A percentile compares a stretch with the other conserved stretches of the same genome.
These are phyloP conservation scores for Circinella minor DNA, from an alignment of 371 early-diverging fungal species.

Conservation along the genomic window DNA sequence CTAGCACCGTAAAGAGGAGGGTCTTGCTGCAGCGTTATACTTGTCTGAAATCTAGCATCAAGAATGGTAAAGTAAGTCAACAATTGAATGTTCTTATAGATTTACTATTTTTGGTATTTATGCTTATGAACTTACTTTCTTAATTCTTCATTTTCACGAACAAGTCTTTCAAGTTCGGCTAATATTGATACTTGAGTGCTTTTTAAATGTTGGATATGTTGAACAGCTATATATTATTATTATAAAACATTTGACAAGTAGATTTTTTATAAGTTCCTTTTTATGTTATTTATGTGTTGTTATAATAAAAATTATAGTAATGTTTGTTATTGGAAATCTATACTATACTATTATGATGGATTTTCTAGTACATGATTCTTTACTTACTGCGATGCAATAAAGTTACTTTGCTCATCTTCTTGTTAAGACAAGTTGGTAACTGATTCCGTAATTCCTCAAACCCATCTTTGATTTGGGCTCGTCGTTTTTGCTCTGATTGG, in stretches of 20 bases:
- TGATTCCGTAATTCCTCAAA: conserved; percentile 45
- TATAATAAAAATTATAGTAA: no score
- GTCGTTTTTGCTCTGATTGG: conserved; percentile 51
- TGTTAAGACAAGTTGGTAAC: conserved; percentile 40
- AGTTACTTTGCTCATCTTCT: conserved; percentile 47
- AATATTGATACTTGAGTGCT: conserved; percentile 30
- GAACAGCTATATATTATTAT: conserved; percentile 26
- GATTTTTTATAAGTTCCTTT: not conserved
- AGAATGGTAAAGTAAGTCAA: not conserved
- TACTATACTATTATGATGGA: no score
- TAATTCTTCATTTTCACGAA: conserved; percentile 37
- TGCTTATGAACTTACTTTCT: conserved; percentile 19
- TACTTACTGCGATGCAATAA: conserved; percentile 36
- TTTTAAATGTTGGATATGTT: conserved; percentile 37
- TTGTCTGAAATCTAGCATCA: not conserved
- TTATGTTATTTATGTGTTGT: no score
- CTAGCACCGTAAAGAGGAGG: not conserved
- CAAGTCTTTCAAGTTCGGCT: conserved; percentile 35
- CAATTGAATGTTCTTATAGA: not conserved
- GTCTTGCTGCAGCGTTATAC: not conserved
- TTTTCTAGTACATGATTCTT: no score
- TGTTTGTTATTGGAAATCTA: no score
- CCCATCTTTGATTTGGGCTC: conserved; percentile 53
- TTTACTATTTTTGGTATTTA: no score
- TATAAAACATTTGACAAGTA: not conserved